Evolutionary conservation across 768 basidiomycete species (phyloP).

Genomic region (Suillus decipiens): DNA sequence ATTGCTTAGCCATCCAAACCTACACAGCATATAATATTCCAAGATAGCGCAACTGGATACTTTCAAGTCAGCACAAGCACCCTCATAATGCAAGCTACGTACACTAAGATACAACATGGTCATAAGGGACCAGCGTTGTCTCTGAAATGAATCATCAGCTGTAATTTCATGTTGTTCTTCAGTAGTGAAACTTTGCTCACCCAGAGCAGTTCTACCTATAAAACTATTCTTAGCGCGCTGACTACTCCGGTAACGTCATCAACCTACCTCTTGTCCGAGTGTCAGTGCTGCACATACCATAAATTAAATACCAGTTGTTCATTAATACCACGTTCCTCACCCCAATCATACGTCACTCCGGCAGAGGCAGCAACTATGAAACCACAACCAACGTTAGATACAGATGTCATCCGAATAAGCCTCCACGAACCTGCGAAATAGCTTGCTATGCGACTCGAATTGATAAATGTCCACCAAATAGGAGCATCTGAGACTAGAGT

Average conservation of each 20-base stretch:
- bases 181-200: not conserved
- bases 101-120: not conserved
- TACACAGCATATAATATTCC: slow-evolving; percentile 4
- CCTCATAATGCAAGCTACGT: not conserved
- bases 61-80: not conserved
- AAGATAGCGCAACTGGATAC: not conserved
- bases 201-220: not conserved
- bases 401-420: not conserved
- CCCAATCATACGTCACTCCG: not conserved
- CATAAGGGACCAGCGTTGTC: not conserved
- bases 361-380: not conserved
- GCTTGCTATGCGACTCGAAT: slow-evolving; percentile 3
- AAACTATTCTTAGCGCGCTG: not conserved
- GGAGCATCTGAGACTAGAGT: not conserved
- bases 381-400: not conserved
- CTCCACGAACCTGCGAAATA: not conserved
- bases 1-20: not conserved
- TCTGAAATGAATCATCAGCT: not conserved
- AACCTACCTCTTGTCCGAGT: not conserved
- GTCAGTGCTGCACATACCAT: not conserved
- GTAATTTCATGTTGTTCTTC: not conserved
- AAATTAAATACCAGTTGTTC: not conserved
- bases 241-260: not conserved
- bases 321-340: not conserved
- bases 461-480: not conserved